phyloP scores from a whole-genome alignment of 2,329 filamentous ascomycete species.

The Fusarium torreyae region DNA sequence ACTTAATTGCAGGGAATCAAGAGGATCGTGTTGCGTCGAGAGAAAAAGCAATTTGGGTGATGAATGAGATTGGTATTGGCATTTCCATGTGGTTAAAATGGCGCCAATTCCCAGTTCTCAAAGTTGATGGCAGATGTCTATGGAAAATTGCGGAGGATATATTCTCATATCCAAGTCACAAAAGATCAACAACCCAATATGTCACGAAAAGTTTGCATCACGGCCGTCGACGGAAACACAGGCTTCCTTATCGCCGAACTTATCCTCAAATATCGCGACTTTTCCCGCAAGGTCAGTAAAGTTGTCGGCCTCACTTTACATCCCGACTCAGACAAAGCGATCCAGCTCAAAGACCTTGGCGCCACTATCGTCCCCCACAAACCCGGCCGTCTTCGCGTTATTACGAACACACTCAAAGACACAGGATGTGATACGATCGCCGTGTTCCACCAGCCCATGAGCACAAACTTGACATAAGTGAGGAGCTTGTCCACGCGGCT shows the following conservation, averaged over 20 bases:
- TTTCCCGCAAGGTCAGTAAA: slow-evolving; percentile 59
- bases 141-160: too few species aligned
- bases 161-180: background rate
- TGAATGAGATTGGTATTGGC: background rate
- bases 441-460: slow-evolving; percentile 21
- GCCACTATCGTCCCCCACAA: slow-evolving; percentile 20
- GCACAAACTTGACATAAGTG: slow-evolving; percentile 23
- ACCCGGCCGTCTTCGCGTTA: slow-evolving; percentile 17
- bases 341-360: slow-evolving; percentile 18
- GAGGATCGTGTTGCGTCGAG: background rate
- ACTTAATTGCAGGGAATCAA: background rate
- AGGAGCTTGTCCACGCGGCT: slow-evolving; percentile 16
- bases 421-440: slow-evolving; percentile 15
- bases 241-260: slow-evolving; percentile 67
- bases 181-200: slow-evolving; percentile 46
- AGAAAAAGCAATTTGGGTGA: background rate
- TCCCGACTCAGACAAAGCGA: slow-evolving; percentile 48
- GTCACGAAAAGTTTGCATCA: slow-evolving; percentile 65
- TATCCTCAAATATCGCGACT: slow-evolving; percentile 60
- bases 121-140: background rate
- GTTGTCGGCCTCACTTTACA: slow-evolving; percentile 61
- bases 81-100: background rate
- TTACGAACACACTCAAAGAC: slow-evolving; percentile 15
- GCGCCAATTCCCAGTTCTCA: background rate
- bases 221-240: slow-evolving; percentile 65